Conservation (phyloP, 371 early-diverging fungal genomes). For the Funneliformis caledonium region DNA sequence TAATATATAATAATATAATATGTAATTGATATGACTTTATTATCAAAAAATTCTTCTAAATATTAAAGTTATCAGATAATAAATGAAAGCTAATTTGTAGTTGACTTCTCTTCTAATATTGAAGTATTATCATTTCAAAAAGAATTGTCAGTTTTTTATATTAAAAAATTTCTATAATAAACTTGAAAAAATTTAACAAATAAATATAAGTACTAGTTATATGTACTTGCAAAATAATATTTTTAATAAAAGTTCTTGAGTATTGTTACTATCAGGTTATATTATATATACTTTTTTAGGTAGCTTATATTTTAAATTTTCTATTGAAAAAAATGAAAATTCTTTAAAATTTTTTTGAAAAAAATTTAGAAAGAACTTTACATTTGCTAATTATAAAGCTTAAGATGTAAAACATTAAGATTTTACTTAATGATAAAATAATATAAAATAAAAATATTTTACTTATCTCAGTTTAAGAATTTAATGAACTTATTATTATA, state of each 20-base stretch:
- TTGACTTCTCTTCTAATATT: too few relatives aligned
- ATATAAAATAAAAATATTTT: background rate
- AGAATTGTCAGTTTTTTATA: background rate
- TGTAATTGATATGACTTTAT: too few relatives aligned
- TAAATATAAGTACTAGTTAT: background rate
- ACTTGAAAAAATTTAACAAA: background rate
- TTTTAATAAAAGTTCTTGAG: background rate
- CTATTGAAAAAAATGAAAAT: background rate
- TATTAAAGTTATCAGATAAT: too few relatives aligned
- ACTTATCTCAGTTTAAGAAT: background rate
- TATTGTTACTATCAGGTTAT: background rate
- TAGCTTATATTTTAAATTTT: background rate
- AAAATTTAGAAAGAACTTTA: background rate
- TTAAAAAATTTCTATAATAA: background rate
- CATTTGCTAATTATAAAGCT: background rate
- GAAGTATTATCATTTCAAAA: too few relatives aligned
- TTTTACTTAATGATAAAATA: background rate
- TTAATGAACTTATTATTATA: background rate
- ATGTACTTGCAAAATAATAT: background rate
- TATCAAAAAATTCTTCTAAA: too few relatives aligned
- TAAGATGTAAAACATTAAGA: background rate
- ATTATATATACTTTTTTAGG: background rate
- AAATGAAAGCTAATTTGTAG: too few relatives aligned
- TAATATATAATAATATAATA: too few relatives aligned
- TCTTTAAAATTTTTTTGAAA: background rate